A percentile compares a stretch with the other conserved stretches of the same genome.
Evolutionary conservation across 371 early-diverging fungal species (phyloP).

Genomic region (Mortierella sp.): DNA sequence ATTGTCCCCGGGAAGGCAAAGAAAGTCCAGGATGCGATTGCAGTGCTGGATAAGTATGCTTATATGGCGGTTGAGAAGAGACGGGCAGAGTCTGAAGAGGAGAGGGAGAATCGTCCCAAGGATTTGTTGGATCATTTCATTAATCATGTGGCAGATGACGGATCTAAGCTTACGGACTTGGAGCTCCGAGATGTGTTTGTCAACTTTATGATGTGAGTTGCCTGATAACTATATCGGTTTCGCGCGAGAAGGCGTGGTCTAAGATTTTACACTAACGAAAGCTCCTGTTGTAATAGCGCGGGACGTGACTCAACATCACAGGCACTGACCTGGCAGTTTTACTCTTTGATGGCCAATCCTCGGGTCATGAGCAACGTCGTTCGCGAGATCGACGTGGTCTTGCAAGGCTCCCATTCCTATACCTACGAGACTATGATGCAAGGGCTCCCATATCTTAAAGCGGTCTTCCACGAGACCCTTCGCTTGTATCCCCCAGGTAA

Average conservation of each 20-base stretch:
- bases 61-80: slow-evolving; percentile 58
- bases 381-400: slow-evolving; percentile 30
- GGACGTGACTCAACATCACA: slow-evolving; percentile 65
- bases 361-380: slow-evolving; percentile 37
- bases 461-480: slow-evolving; percentile 44
- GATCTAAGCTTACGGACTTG: slow-evolving; percentile 59
- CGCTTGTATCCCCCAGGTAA: slow-evolving; percentile 26
- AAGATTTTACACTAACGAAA: no score
- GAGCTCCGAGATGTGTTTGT: slow-evolving; percentile 44
- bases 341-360: slow-evolving; percentile 42
- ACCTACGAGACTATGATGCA: slow-evolving; percentile 53
- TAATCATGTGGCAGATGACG: slow-evolving; percentile 62
- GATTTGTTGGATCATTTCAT: slow-evolving; percentile 73
- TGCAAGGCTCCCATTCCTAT: slow-evolving; percentile 18
- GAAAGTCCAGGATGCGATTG: slow-evolving; percentile 25
- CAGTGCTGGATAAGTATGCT: slow-evolving; percentile 61
- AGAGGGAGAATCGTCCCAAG: slow-evolving; percentile 42
- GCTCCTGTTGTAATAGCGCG: no score
- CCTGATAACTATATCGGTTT: no score
- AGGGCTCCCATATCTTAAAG: slow-evolving; percentile 39
- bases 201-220: slow-evolving; percentile 43
- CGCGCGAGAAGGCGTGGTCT: no score
- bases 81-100: slow-evolving; percentile 53
- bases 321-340: slow-evolving; percentile 51
- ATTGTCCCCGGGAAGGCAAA: slow-evolving; percentile 24